Base-by-base conservation (phyloP, 768 basidiomycete species). In the Tulasnella sp. region DNA sequence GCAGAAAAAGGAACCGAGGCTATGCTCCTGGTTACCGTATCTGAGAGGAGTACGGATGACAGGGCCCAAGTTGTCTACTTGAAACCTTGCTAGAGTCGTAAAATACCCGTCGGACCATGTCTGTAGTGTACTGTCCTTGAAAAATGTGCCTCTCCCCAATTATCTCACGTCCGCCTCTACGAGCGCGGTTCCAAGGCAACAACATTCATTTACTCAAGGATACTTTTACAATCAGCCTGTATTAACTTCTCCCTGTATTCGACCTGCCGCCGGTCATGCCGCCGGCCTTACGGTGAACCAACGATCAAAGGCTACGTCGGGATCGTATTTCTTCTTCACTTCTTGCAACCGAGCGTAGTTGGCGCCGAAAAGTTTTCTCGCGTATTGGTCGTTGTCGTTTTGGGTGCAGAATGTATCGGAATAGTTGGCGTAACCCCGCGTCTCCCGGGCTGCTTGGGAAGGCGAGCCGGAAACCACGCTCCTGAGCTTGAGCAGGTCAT, bases 291-390 rank as follows among this genome's bases (percentile, higher is more conserved):
- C 79, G 2, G 78, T 37, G 67, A 79, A 80, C 80, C 80, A 79
- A 37, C 78, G 74, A 48, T 80, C 70, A 71, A 79, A 80, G 26
- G 77, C 42, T 2, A 55, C 23, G 7, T 77, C 75, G 16, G 80
- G 80, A 48, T 80, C 80, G 69, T 80, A 79, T 48, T 78, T 77
- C 37, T 48, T 67, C 55, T 80, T 80, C 29, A 80, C 32, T n/a
- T 51, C 40, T 32, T 70, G 40, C 75, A 80, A 74, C 6, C 75
- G 75, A n/a, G 75, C 37, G 55, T 77, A 80, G 42, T 79, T 80
- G 5, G 40, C 35, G 2, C 76, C 76, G 67, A 77, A 80, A 39
- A 77, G 11, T 6, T 73, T n/a, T 37, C 57, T 42, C 26, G 55
- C 77, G 39, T 78, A 39, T 32, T 46, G 46, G 73, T 74, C 77